Percentiles rank a stretch among this genome's conserved stretches.
Conservation (phyloP, 176 grass and related monocot genomes). For the Aegilops umbellulata region DNA sequence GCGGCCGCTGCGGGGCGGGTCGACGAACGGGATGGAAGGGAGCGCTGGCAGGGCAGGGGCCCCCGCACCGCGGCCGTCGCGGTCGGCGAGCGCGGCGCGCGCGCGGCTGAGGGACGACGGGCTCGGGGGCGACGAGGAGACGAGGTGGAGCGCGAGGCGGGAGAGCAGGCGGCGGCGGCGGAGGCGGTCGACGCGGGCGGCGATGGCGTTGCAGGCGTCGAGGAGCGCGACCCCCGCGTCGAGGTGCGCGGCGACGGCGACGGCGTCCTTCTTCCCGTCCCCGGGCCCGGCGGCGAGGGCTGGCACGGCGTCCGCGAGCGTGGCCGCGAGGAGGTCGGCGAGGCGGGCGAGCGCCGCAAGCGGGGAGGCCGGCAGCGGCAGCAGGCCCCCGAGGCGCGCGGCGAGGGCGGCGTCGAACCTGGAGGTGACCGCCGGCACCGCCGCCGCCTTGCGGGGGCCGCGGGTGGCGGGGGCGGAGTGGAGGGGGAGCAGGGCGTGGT, state of each 20-base stretch:
- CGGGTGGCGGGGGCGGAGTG: not conserved
- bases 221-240: conserved; percentile 64
- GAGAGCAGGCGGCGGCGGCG: conserved; percentile 60
- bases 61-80: not conserved
- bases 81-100: conserved; percentile 28
- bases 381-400: conserved; percentile 34
- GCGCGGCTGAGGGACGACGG: conserved; percentile 13
- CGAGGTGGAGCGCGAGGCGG: conserved; percentile 62
- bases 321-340: conserved; percentile 50
- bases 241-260: conserved; percentile 36
- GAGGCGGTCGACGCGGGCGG: conserved; percentile 47
- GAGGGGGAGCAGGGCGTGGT: conserved; percentile 33
- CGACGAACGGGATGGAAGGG: conserved; percentile 28
- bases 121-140: not conserved
- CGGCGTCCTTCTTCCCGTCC: not conserved
- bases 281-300: conserved; percentile 32
- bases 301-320: conserved; percentile 25
- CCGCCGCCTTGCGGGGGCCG: not conserved
- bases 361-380: conserved; percentile 34
- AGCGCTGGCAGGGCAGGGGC: not conserved
- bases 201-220: conserved; percentile 63
- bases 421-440: not conserved
- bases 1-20: not conserved
- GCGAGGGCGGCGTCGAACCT: conserved; percentile 39
- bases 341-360: conserved; percentile 42